Evolutionary conservation across 2,329 filamentous ascomycete genomes (phyloP).

Genomic region (Cercospora beticola): DNA sequence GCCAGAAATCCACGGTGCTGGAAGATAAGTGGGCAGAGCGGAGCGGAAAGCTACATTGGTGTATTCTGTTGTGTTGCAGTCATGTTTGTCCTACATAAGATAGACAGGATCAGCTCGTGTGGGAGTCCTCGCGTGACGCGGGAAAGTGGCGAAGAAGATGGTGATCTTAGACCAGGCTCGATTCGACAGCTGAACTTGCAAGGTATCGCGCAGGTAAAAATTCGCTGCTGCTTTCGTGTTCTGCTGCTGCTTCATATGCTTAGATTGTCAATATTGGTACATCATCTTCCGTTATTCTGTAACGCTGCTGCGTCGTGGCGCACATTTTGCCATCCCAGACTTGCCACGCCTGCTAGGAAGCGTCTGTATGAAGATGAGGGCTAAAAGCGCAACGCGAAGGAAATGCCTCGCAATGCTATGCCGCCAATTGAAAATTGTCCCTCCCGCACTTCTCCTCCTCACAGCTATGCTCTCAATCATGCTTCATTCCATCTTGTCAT

Average conservation of each 20-base stretch:
- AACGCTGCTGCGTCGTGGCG: neutral
- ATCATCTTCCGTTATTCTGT: neutral
- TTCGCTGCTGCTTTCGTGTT: neutral
- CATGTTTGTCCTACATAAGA: neutral
- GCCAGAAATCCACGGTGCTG: neutral
- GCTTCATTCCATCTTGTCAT: neutral
- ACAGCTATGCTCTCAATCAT: neutral
- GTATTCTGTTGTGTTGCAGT: neutral
- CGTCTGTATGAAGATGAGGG: neutral
- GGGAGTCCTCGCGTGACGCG: neutral
- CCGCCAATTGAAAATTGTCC: neutral
- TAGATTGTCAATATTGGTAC: conserved; percentile 1
- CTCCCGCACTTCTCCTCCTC: neutral
- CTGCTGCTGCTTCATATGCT: neutral
- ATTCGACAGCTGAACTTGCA: neutral
- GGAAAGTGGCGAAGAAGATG: neutral
- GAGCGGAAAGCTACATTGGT: conserved; percentile 3
- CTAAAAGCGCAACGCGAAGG: neutral
- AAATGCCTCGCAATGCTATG: neutral
- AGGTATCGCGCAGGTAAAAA: neutral
- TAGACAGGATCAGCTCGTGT: neutral
- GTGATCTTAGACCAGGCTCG: neutral
- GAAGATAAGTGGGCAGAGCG: neutral
- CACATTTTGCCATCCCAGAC: neutral
- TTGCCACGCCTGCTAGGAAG: neutral